These are phyloP conservation scores for Fusarium irregulare DNA, from an alignment of 2,329 filamentous ascomycete species.

Conservation along the genomic window DNA sequence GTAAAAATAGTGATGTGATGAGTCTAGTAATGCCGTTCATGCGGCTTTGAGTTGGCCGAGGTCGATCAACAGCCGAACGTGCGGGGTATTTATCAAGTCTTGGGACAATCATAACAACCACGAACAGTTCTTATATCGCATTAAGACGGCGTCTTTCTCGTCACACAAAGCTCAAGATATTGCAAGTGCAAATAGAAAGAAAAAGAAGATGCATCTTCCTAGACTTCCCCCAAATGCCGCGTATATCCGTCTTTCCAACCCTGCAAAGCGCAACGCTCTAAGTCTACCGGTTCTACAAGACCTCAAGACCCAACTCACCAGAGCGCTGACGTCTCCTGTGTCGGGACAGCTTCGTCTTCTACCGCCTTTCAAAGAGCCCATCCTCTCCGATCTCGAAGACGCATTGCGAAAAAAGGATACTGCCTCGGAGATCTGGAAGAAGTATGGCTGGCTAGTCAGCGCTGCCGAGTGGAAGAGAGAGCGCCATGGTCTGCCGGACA, in stretches of 20 bases:
- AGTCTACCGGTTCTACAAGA: conserved; percentile 33
- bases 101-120: background rate
- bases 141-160: background rate
- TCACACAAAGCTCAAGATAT: background rate
- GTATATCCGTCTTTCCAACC: conserved; percentile 39
- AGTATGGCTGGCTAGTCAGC: conserved; percentile 39
- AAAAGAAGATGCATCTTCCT: conserved; percentile 29
- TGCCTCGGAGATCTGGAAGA: conserved; percentile 13
- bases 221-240: conserved; percentile 30
- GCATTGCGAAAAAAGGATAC: background rate
- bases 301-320: conserved; percentile 35
- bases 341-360: conserved; percentile 25
- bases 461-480: conserved; percentile 38
- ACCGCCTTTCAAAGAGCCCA: conserved; percentile 21
- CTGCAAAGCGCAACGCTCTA: conserved; percentile 39
- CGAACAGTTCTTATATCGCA: background rate
- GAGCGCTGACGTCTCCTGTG: conserved; percentile 23
- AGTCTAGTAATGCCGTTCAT: background rate
- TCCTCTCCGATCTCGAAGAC: conserved; percentile 15
- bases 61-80: background rate
- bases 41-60: background rate
- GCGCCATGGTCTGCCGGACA: conserved; percentile 34
- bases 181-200: background rate
- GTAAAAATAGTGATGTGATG: background rate
- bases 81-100: background rate